Evolutionary conservation across 345 rosid genomes (phyloP), one percentile per base, ranked within the genome.

Genomic region (Ceriops zippeliana): DNA sequence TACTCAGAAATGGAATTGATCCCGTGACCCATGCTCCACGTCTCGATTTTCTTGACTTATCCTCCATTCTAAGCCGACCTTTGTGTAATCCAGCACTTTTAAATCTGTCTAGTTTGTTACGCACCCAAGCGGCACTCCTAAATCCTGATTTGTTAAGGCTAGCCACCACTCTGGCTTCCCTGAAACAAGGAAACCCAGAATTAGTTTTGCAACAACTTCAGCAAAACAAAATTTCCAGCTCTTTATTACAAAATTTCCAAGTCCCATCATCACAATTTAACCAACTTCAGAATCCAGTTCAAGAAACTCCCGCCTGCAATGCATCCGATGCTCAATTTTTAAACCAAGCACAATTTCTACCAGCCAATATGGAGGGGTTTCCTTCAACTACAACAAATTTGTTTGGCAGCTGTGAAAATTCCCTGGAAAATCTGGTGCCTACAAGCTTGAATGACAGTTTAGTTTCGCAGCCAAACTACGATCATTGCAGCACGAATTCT

Each of bases 11-110:
- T 68, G 99, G 97, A 30, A 95, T 95, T 24, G 99, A 95, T 65
- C 97, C 99, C 3, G 96, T 95, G 4, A 95, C 99, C 56, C 99
- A 95, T 64, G 74, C 96, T 11, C 90, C 97, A 0, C 87, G 97
- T 20, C 82, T 91, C 38, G 96, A 89, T 80, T 81, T 86, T 70
- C 86, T 85, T 10, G 90, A 93, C 49, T 70, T 93, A 1, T 86
- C 99, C 19, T 79, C 96, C 7, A 71, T 95, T 66, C 76, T 95
- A 21, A 72, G 70, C 53, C 77, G 89, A 46, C 73, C 87, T 56
- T 61, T 85, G 7, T 73, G 80, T 67, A 78, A 66, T 57, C 76
- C 79, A 3, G 76, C 89, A 8, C 85, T 85, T 54, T 70, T 81
- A 66, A 78, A 67, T 58, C 75, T 80, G 9, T 78, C 92, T 7